Base-by-base conservation (phyloP, 768 basidiomycete genomes). In the Leccinum rimulosum region DNA sequence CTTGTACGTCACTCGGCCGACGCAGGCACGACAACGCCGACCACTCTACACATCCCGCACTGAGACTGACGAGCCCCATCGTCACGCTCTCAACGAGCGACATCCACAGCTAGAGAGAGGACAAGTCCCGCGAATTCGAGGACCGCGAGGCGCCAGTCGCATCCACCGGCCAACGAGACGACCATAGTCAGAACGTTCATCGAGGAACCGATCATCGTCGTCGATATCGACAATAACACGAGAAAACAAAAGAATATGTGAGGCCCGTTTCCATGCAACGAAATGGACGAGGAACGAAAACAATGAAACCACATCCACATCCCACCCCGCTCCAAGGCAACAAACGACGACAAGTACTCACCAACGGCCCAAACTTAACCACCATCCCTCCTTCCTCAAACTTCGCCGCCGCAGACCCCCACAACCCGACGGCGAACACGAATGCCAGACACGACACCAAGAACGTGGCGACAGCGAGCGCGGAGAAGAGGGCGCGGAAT, bases 191-290 rank as follows among this genome's bases (percentile, higher is more conserved):
- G 35, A 36, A 36, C 14, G 72, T 85, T 87, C 9, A 84, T 89
- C 61, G 84, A 88, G 52, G 87, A 91, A 64, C 72, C 9, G 9
- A 14, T 27, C 3, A 6, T 15, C 14, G 40, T n/a, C 40, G 40
- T n/a, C 40, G 17, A 43, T 17, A 4, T 9, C 40, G 40, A 43
- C n/a, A 10, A 4, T 17, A n/a, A 43, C 8, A 43, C 15, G 40
- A 45, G 19, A 45, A 27, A 9, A 4, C 6, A 14, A 3, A 49
- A 27, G 47, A 12, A 25, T 15, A 22, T 9, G 49, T 22, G 49
- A 50, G 49, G 10, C 28, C 9, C 27, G 49, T 9, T 50, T 7
- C 28, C 27, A 30, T n/a, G 4, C 28, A 9, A 27, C 55, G 10
- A 45, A 45, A 45, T 19, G 19, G 17, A 5, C 10, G 43, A 6